Conservation (phyloP, 345 rosid species). For the Cardamine occulta region DNA sequence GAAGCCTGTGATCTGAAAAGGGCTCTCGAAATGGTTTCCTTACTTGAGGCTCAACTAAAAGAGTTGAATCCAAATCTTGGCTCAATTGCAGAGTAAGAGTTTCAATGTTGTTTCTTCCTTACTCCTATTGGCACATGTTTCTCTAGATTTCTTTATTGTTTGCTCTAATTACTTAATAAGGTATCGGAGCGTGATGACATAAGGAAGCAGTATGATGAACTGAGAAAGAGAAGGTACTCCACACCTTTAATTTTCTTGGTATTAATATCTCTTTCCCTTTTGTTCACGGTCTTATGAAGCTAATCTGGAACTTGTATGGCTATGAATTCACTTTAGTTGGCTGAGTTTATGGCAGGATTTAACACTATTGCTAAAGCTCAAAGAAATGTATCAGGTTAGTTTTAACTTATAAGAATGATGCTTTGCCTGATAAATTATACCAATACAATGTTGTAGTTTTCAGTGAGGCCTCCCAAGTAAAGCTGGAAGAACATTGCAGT, state of each 20-base stretch:
- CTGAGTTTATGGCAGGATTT: constrained; percentile 96
- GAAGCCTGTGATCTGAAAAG: constrained; percentile 67
- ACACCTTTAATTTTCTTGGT: constrained; percentile 14
- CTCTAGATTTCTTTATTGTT: constrained; percentile 18
- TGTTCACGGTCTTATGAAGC: constrained; percentile 27
- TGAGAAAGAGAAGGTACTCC: constrained; percentile 77
- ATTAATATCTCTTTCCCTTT: neutral
- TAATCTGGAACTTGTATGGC: constrained; percentile 33
- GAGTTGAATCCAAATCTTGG: constrained; percentile 97
- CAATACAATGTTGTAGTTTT: constrained; percentile 56
- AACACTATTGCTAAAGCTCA: constrained; percentile 87
- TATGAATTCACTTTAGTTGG: constrained; percentile 58
- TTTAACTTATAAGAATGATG: constrained; percentile 6
- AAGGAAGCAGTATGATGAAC: constrained; percentile 82
- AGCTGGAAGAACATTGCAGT: constrained; percentile 97
- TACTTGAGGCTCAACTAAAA: constrained; percentile 87
- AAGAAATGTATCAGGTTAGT: constrained; percentile 98
- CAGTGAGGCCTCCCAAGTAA: constrained; percentile 98
- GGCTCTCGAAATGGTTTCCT: constrained; percentile 77
- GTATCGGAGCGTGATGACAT: constrained; percentile 86
- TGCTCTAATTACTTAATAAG: constrained; percentile 44
- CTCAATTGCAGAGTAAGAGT: constrained; percentile 84
- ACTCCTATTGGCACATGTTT: constrained; percentile 7
- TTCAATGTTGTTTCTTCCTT: neutral
- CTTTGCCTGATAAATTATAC: constrained; percentile 3